Conservation (phyloP, 257 asterid genomes). For the Paraleonurus japonicus region DNA sequence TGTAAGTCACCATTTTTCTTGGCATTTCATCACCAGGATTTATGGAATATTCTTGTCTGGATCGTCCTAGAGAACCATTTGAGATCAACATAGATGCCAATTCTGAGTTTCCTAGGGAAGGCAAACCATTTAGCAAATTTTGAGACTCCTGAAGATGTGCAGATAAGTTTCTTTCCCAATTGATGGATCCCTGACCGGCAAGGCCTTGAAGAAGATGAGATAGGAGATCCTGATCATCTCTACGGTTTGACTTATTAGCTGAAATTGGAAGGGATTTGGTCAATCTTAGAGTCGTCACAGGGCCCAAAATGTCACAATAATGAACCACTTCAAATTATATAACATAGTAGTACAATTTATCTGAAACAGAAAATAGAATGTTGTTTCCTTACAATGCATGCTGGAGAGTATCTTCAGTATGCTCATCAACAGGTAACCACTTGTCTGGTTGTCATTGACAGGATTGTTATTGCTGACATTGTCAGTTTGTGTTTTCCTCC, state of each 20-base stretch:
- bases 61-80: constrained; percentile 47
- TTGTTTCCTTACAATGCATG: constrained; percentile 60
- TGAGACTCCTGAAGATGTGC: constrained; percentile 49
- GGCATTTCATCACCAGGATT: constrained; percentile 40
- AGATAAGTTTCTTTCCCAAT: constrained; percentile 38
- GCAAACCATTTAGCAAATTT: constrained; percentile 43
- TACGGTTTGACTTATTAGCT: constrained; percentile 51
- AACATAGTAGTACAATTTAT: constrained; percentile 11
- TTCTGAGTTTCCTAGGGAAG: constrained; percentile 46
- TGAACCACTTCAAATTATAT: neutral
- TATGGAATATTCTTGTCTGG: constrained; percentile 39
- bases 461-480: constrained; percentile 36
- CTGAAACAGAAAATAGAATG: constrained; percentile 1
- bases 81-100: constrained; percentile 43
- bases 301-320: constrained; percentile 13
- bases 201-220: constrained; percentile 74
- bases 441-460: constrained; percentile 53
- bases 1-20: constrained; percentile 30
- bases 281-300: constrained; percentile 16
- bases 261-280: constrained; percentile 26
- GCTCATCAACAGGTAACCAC: constrained; percentile 63
- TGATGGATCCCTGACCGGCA: constrained; percentile 43
- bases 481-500: constrained; percentile 70
- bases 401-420: constrained; percentile 71
- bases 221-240: constrained; percentile 61